phyloP scores from a whole-genome alignment of 768 basidiomycete genomes.

The Zangia roseola region DNA sequence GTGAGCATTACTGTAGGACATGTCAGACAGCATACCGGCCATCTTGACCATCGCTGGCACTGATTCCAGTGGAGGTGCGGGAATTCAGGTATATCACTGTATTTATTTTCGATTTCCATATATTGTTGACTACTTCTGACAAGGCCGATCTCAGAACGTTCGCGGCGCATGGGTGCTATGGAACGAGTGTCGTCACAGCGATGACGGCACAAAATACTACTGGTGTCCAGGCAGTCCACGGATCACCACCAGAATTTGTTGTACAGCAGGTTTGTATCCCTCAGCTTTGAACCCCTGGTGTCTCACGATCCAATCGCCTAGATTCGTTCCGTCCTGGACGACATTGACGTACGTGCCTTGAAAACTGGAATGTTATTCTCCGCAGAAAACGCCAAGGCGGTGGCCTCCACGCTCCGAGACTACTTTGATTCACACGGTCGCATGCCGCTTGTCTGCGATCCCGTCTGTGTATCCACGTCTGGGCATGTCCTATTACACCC shows the following conservation, averaged over 20 bases:
- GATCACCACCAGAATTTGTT: slow-evolving; percentile 68
- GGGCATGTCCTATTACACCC: slow-evolving; percentile 75
- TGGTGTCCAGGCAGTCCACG: slow-evolving; percentile 76
- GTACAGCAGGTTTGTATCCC: slow-evolving; percentile 58
- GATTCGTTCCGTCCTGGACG: slow-evolving; percentile 69
- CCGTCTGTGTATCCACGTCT: slow-evolving; percentile 89
- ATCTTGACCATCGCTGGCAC: slow-evolving; percentile 78
- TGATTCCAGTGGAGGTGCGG: slow-evolving; percentile 84
- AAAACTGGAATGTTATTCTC: slow-evolving; percentile 92
- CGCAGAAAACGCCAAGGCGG: slow-evolving; percentile 46
- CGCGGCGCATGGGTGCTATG: slow-evolving; percentile 75
- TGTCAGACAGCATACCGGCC: slow-evolving; percentile 23
- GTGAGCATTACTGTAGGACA: no score
- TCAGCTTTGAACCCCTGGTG: neutral
- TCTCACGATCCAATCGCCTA: slow-evolving; percentile 28
- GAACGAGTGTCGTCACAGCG: slow-evolving; percentile 79
- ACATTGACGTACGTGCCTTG: slow-evolving; percentile 68
- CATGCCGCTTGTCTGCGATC: slow-evolving; percentile 76
- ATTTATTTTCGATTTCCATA: neutral
- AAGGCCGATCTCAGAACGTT: slow-evolving; percentile 89
- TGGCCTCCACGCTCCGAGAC: slow-evolving; percentile 49
- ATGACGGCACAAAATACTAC: slow-evolving; percentile 87
- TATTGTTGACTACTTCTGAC: neutral
- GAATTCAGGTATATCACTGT: slow-evolving; percentile 65
- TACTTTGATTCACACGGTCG: slow-evolving; percentile 34